Percentiles rank a stretch among this genome's conserved stretches.
Conservation (phyloP, 23 red algal genomes). For the Cyanidiococcus yangmingshanensis region DNA sequence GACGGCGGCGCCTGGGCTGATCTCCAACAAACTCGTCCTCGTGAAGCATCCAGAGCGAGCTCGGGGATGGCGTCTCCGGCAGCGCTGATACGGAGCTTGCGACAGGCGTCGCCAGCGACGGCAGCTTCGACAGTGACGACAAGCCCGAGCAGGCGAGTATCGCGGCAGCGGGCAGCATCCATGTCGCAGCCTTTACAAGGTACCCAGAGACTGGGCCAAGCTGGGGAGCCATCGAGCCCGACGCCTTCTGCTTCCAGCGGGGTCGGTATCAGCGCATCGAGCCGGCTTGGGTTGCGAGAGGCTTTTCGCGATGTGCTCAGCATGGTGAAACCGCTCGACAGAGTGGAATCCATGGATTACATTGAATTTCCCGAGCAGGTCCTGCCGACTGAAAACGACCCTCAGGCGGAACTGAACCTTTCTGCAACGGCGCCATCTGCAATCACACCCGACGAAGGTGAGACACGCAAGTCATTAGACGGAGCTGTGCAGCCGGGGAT, state of each 20-base stretch:
- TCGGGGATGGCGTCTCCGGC: background rate
- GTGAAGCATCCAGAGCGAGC: background rate
- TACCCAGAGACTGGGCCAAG: background rate
- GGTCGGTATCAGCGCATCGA: background rate
- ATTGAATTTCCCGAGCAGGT: slow-evolving; percentile 7
- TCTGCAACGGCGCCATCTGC: background rate
- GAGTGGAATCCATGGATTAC: background rate
- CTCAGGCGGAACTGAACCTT: background rate
- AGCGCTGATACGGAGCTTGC: background rate
- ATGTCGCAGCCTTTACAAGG: background rate
- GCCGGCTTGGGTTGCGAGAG: background rate
- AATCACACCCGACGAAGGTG: background rate
- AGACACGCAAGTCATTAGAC: too few relatives aligned
- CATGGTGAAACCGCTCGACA: background rate
- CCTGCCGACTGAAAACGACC: background rate
- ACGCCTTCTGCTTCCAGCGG: background rate
- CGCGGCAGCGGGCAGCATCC: background rate
- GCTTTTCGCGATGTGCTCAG: slow-evolving; percentile 8
- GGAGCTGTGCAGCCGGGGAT: too few relatives aligned
- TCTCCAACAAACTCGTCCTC: background rate
- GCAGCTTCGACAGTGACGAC: background rate
- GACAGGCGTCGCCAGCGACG: background rate
- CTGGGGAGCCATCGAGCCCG: background rate
- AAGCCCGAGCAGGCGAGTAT: background rate
- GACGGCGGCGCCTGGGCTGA: slow-evolving; percentile 17